These are phyloP conservation scores for Barbarea vulgaris DNA, from an alignment of 345 rosid genomes.

Conservation along the genomic window DNA sequence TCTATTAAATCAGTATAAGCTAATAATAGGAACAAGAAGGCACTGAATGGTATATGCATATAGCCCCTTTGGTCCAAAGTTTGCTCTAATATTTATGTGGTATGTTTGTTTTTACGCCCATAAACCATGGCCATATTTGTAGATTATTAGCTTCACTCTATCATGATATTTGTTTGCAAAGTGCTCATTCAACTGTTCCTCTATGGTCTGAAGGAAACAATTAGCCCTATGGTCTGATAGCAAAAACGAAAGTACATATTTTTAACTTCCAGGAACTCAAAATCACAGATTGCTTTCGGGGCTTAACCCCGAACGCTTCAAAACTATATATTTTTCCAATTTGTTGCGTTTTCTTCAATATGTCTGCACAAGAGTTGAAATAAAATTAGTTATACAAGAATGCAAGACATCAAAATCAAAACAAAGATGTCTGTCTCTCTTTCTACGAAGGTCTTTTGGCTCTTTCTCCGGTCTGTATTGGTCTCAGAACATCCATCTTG, in stretches of 20 bases:
- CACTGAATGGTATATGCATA: not conserved
- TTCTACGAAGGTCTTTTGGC: too few relatives aligned
- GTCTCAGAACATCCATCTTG: constrained; percentile 80
- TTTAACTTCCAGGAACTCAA: constrained; percentile 3
- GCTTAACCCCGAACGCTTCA: constrained; percentile 5
- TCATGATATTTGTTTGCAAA: not conserved
- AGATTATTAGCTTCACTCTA: not conserved
- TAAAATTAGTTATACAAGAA: constrained; percentile 46
- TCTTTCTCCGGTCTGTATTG: constrained; percentile 21
- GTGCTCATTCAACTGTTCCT: not conserved
- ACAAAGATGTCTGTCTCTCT: constrained; percentile 30
- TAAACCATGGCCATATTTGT: not conserved
- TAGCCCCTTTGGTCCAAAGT: constrained; percentile 2
- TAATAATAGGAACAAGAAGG: not conserved
- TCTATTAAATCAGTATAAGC: not conserved
- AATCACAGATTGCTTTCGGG: constrained; percentile 8
- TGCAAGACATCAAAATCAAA: constrained; percentile 30
- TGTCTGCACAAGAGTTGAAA: constrained; percentile 47
- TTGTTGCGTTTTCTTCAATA: constrained; percentile 38
- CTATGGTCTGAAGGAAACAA: not conserved
- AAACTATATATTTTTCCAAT: constrained; percentile 14
- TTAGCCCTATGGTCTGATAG: constrained; percentile 2
- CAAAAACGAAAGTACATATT: not conserved
- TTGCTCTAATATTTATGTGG: not conserved
- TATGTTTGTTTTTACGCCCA: not conserved